Conservation (phyloP, 495 filamentous ascomycete genomes). For the Amorphotheca resinae region DNA sequence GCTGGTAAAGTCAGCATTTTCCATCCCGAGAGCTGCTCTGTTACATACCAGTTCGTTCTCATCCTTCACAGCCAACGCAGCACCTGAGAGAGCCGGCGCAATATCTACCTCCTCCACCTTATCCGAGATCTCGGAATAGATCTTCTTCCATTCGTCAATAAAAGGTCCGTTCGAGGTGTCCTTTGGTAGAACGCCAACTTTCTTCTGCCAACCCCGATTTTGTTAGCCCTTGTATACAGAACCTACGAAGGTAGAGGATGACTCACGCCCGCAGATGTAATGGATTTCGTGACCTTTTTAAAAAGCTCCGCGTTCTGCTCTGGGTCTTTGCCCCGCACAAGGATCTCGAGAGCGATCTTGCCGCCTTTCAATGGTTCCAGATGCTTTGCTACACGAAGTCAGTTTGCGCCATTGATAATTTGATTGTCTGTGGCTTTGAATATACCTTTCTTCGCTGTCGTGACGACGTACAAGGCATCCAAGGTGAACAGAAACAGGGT, state of each 20-base stretch:
- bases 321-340: constrained; percentile 80
- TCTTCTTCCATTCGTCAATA: constrained; percentile 88
- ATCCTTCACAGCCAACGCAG: constrained; percentile 89
- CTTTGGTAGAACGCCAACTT: constrained; percentile 75
- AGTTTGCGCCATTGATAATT: constrained; percentile 6
- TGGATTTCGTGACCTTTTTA: constrained; percentile 64
- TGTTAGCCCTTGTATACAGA: constrained; percentile 10
- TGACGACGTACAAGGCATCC: constrained; percentile 79
- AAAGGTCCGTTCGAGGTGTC: constrained; percentile 79
- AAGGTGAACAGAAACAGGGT: constrained; percentile 85
- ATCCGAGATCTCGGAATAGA: constrained; percentile 59
- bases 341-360: constrained; percentile 77
- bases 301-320: constrained; percentile 82
- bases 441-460: constrained; percentile 91
- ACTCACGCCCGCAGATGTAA: constrained; percentile 79
- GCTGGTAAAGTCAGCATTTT: constrained; percentile 30
- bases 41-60: constrained; percentile 61
- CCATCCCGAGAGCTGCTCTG: constrained; percentile 5
- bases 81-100: constrained; percentile 61
- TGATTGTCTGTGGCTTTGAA: not conserved
- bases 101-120: constrained; percentile 88
- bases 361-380: constrained; percentile 85
- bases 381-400: constrained; percentile 59
- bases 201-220: constrained; percentile 43
- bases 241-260: constrained; percentile 7